Evolutionary conservation across 1,139 yeast species (phyloP).

Genomic region (Candida sp.): DNA sequence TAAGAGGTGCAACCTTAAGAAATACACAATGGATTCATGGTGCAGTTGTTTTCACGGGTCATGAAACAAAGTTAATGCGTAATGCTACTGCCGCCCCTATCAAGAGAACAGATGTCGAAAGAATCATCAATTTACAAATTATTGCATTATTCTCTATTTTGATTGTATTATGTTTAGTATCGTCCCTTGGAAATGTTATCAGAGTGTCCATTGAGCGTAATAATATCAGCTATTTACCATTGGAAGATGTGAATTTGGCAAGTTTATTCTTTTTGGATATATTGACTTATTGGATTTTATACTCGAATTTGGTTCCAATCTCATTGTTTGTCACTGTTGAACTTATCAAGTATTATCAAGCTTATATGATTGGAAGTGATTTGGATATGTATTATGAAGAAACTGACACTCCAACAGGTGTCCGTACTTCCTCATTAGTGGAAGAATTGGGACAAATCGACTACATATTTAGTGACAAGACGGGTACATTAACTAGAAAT

Average conservation of each 20-base stretch:
- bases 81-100: slow-evolving; percentile 99
- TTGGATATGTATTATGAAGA: slow-evolving; percentile 87
- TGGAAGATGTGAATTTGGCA: slow-evolving; percentile 68
- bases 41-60: slow-evolving; percentile 92
- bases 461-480: slow-evolving; percentile 92
- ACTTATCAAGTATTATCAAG: slow-evolving; percentile 92
- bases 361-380: slow-evolving; percentile 89
- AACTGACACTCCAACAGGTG: slow-evolving; percentile 92
- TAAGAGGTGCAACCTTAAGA: slow-evolving; percentile 94
- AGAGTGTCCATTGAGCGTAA: slow-evolving; percentile 55
- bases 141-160: slow-evolving; percentile 81
- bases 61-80: slow-evolving; percentile 96
- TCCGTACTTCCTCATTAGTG: slow-evolving; percentile 90
- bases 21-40: slow-evolving; percentile 98
- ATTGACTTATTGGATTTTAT: slow-evolving; percentile 92
- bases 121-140: slow-evolving; percentile 90
- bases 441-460: slow-evolving; percentile 97
- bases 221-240: slow-evolving; percentile 58
- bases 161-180: slow-evolving; percentile 69
- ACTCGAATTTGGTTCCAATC: slow-evolving; percentile 94
- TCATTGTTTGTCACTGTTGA: slow-evolving; percentile 95
- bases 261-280: slow-evolving; percentile 80
- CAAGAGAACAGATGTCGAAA: slow-evolving; percentile 94
- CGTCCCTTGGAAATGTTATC: slow-evolving; percentile 86
- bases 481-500: slow-evolving; percentile 93